These are phyloP conservation scores for Pythium apleroticum DNA, from an alignment of 352 stramenopile genomes.

Conservation along the genomic window DNA sequence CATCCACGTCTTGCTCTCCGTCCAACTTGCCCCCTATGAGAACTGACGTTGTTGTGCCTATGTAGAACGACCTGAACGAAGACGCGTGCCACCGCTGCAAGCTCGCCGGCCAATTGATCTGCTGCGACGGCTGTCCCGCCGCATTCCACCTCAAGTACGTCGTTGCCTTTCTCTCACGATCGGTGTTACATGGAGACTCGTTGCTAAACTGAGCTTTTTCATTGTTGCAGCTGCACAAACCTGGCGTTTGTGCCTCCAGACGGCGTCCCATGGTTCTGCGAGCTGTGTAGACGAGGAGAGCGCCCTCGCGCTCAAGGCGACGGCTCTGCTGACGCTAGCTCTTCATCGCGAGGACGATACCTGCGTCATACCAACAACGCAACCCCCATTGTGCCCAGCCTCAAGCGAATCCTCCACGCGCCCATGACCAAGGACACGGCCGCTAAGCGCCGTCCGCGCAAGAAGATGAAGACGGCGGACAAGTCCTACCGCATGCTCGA, in stretches of 20 bases:
- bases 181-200: background rate
- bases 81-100: slow-evolving; percentile 77
- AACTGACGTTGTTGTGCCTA: slow-evolving; percentile 5
- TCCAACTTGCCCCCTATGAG: too few relatives aligned
- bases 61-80: slow-evolving; percentile 78
- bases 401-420: slow-evolving; percentile 64
- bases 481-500: slow-evolving; percentile 66
- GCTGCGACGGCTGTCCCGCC: slow-evolving; percentile 75
- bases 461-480: slow-evolving; percentile 46
- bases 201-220: background rate
- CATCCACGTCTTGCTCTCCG: background rate
- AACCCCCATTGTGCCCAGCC: slow-evolving; percentile 44
- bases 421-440: slow-evolving; percentile 27
- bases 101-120: slow-evolving; percentile 71
- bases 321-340: background rate
- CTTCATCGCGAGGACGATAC: slow-evolving; percentile 32
- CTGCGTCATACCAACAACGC: slow-evolving; percentile 7
- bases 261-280: slow-evolving; percentile 68
- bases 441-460: slow-evolving; percentile 49
- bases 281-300: slow-evolving; percentile 57
- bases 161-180: background rate
- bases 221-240: slow-evolving; percentile 51
- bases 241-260: slow-evolving; percentile 53
- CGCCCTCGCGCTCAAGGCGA: slow-evolving; percentile 24
- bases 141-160: slow-evolving; percentile 72